Conservation (phyloP, 2,329 filamentous ascomycete species). For the Boeremia lycopersici region DNA sequence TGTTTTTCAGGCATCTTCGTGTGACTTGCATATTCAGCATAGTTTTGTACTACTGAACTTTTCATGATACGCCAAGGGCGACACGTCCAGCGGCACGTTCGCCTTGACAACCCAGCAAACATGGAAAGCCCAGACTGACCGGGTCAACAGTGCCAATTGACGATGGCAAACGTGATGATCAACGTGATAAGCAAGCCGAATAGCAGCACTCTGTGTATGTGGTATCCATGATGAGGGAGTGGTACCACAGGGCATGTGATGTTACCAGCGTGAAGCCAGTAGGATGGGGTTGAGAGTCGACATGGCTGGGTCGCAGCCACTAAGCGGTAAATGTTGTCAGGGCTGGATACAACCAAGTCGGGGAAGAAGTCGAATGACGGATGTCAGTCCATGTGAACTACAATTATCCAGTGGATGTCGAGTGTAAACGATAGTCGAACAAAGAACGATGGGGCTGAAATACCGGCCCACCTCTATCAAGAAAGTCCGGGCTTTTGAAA, state of each 20-base stretch:
- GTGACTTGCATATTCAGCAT: not conserved
- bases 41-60: conserved; percentile 3
- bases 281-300: conserved; percentile 1
- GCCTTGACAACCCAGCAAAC: not conserved
- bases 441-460: conserved; percentile 5
- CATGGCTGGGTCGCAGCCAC: not conserved
- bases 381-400: conserved; percentile 3
- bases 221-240: conserved; percentile 14
- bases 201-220: conserved; percentile 8
- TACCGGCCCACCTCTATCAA: conserved; percentile 9
- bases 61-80: not conserved
- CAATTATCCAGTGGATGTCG: conserved; percentile 14
- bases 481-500: conserved; percentile 13
- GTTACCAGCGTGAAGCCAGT: conserved; percentile 1
- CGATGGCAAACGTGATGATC: conserved; percentile 7
- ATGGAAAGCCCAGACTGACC: conserved; percentile 9
- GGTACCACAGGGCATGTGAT: conserved; percentile 8
- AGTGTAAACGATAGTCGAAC: conserved; percentile 15
- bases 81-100: not conserved
- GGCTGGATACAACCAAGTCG: not conserved
- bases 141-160: not conserved
- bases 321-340: not conserved
- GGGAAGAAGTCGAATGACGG: not conserved
- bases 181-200: conserved; percentile 7
- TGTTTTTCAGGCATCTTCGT: not conserved